Percentiles rank a stretch among this genome's conserved stretches.
phyloP scores from a whole-genome alignment of 192 early-diverging fungal species.

The Entophlyctis helioformis region DNA sequence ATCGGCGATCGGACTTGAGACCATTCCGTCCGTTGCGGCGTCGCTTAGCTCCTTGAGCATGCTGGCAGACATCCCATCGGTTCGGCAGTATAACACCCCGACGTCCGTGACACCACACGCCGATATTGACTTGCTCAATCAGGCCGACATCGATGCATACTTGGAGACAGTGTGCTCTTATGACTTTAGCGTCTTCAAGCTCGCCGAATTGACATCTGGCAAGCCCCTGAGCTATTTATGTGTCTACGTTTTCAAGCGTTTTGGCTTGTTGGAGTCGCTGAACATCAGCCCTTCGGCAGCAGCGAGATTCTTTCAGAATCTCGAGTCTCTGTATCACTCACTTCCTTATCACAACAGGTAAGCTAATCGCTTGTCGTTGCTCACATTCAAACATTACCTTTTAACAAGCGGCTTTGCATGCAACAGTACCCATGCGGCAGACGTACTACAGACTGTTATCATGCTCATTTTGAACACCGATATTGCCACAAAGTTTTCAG shows the following conservation, averaged over 20 bases:
- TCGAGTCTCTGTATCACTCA: slow-evolving; percentile 33
- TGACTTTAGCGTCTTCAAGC: slow-evolving; percentile 40
- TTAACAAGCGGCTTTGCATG: background rate
- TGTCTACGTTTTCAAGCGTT: slow-evolving; percentile 30
- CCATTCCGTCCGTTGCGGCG: too few species aligned
- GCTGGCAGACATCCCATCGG: too few species aligned
- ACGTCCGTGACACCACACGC: too few species aligned
- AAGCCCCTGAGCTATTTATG: slow-evolving; percentile 33
- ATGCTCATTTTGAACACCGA: slow-evolving; percentile 31
- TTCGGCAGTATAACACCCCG: too few species aligned
- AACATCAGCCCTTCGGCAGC: slow-evolving; percentile 22
- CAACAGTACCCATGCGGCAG: slow-evolving; percentile 38
- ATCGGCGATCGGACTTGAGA: too few species aligned
- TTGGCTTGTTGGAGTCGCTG: slow-evolving; percentile 31
- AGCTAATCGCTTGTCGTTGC: background rate
- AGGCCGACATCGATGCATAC: slow-evolving; percentile 19
- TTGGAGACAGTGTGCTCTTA: slow-evolving; percentile 15
- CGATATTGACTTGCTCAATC: too few species aligned
- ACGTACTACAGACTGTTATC: slow-evolving; percentile 45
- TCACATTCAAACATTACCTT: background rate
- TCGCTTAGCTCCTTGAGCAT: too few species aligned
- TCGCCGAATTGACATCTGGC: slow-evolving; percentile 33
- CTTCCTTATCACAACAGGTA: slow-evolving; percentile 42
- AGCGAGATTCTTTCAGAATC: slow-evolving; percentile 23
- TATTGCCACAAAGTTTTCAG: slow-evolving; percentile 35